Base-by-base conservation (phyloP, 2,329 filamentous ascomycete species). In the Colletotrichum sp. region DNA sequence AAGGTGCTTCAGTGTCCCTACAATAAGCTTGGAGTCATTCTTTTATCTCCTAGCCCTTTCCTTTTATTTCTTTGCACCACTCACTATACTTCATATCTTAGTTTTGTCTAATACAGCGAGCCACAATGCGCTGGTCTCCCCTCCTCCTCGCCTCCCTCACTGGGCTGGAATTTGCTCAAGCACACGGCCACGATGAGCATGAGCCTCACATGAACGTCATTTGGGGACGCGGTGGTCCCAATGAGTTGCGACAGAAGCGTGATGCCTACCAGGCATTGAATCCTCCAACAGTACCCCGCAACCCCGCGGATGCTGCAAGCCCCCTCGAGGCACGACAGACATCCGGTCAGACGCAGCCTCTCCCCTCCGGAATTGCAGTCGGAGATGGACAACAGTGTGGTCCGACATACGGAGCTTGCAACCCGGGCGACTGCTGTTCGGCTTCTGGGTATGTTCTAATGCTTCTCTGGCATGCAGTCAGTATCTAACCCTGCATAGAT, bases 371-470 rank as follows among this genome's bases (percentile, higher is more conserved):
- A 6, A 69, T 73, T 3, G 7, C 18, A 1, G 26, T 69, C 6
- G 70, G 74, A 26, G 74, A 76, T 7, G 67, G 80, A 39, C 77
- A 71, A 1, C 73, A 77, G 30, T 85, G 84, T 30, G 84, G 84
- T 5, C 69, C 78, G 3, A 77, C 76, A 0, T 24, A 76, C 28
- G 83, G 82, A 12, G 82, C 79, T 59, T 85, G 84, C 69, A 77
- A 80, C 4, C 52, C 76, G 8, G 83, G 82, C 3, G 80, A 82
- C 49, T 85, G 84, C 71, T 85, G 84, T 72, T 85, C 84, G 1
- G 26, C 79, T 6, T 81, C 80, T 78, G 84, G 84, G 82, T 84
- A 59, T 34, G 79, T 49, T 24, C 8, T 4, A 8, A 6, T 28
- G 5, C 44, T 30, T 16, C 6, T 5, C 8, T 24, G 13, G 34